Base-by-base conservation (phyloP, 352 stramenopile species). In the Thraustochytrium striatum region DNA sequence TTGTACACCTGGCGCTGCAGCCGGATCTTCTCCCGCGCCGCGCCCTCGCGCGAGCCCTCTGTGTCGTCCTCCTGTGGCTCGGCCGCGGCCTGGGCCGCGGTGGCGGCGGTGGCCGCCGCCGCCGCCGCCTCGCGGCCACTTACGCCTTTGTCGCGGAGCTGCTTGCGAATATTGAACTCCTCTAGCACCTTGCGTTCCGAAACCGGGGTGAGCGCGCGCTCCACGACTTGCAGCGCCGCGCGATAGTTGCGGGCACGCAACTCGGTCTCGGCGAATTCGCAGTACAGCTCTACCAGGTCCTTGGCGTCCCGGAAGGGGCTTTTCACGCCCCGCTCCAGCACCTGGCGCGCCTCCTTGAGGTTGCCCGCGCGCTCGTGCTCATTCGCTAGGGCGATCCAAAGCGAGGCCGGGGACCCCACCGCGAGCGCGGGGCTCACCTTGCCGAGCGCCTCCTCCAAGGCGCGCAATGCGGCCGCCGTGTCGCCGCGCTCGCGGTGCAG, bases 181-280 rank as follows among this genome's bases (percentile, higher is more conserved):
- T 75, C 65, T 21, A 38, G 32, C 11, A 75, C 68, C 19, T 3
- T n/a, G 35, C 65, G 44, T 30, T 75, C 65, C 9, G 65, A 75
- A 52, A 28, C 65, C 72, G 52, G 91, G 0, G 86, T 59, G 28
- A 95, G 94, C 9, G 94, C 92, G 2, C 81, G 79, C 8, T 94
- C 88, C 19, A 96, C 89, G 36, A 96, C 82, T 43, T 88, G 86
- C 30, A 99, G 89, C 3, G 96, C 95, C 61, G 92, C 87, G 44
- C 98, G 91, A 82, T 94, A 98, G 72, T 94, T 89, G 72, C 98
- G 95, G 55, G 95, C 89, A 2, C 93, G 88, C 38, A 99, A 84
- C 81, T 99, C 92, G 84, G 99, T 88, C 69, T 99, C 96, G 0
- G 94, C 88, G 90, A 91, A 99, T 41, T 88, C 89, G 55, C 92